Evolutionary conservation across 2,329 filamentous ascomycete genomes (phyloP).

Genomic region (Penicillium sp.): DNA sequence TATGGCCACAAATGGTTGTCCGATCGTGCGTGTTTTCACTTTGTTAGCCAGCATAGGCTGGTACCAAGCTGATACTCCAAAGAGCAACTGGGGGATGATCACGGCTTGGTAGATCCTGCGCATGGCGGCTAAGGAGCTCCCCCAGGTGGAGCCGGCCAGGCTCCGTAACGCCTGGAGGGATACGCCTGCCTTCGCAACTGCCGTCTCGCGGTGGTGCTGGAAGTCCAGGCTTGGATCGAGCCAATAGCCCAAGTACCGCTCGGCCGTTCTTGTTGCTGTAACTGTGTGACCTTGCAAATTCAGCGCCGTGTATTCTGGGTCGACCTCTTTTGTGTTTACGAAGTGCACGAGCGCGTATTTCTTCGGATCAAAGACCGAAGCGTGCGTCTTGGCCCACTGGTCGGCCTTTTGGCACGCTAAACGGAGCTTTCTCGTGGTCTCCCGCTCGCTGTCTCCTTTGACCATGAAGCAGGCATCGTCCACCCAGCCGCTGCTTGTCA

Average conservation of each 20-base stretch:
- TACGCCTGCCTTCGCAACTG: too few relatives aligned
- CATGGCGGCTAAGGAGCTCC: slow-evolving; percentile 6
- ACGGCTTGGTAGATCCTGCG: slow-evolving; percentile 27
- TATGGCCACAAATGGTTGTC: slow-evolving; percentile 1
- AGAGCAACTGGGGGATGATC: slow-evolving; percentile 30
- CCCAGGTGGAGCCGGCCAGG: slow-evolving; percentile 4
- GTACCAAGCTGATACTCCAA: slow-evolving; percentile 25
- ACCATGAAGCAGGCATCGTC: slow-evolving; percentile 3
- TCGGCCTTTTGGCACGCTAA: not conserved
- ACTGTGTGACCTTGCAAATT: too few relatives aligned
- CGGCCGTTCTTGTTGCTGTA: too few relatives aligned
- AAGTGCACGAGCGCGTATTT: slow-evolving; percentile 9
- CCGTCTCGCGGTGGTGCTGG: too few relatives aligned
- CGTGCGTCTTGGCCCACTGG: slow-evolving; percentile 3
- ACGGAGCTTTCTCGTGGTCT: too few relatives aligned
- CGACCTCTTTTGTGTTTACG: not conserved
- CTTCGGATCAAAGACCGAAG: slow-evolving; percentile 5
- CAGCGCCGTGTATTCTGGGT: too few relatives aligned
- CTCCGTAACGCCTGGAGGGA: too few relatives aligned
- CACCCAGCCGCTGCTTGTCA: slow-evolving; percentile 3
- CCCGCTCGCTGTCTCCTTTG: too few relatives aligned
- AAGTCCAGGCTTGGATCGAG: too few relatives aligned
- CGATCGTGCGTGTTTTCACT: not conserved
- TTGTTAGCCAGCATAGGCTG: slow-evolving; percentile 2
- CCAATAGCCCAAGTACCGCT: too few relatives aligned